phyloP scores from a whole-genome alignment of 2,329 filamentous ascomycete species.

The Penicillium sp. region DNA sequence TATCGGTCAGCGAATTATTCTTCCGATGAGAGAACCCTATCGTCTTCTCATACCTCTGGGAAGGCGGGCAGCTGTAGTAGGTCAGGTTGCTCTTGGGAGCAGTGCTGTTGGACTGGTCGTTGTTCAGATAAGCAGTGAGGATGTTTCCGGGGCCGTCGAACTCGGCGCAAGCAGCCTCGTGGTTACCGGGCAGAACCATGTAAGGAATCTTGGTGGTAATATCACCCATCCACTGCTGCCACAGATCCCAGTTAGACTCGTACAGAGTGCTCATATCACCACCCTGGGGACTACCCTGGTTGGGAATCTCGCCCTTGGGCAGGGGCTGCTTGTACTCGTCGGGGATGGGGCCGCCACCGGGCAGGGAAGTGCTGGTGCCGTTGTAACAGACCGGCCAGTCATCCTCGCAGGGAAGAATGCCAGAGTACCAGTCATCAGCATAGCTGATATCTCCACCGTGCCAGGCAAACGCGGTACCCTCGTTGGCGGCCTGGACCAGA shows the following conservation, averaged over 20 bases:
- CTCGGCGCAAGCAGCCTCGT: slow-evolving; percentile 53
- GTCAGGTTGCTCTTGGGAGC: slow-evolving; percentile 42
- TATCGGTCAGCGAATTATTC: neutral
- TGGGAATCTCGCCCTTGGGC: slow-evolving; percentile 48
- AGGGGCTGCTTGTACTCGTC: slow-evolving; percentile 49
- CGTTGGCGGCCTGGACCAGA: slow-evolving; percentile 43
- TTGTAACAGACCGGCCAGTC: slow-evolving; percentile 58
- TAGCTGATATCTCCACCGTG: slow-evolving; percentile 57
- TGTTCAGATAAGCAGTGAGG: slow-evolving; percentile 51
- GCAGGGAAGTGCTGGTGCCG: slow-evolving; percentile 47
- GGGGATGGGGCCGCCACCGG: slow-evolving; percentile 38
- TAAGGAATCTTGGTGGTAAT: slow-evolving; percentile 51
- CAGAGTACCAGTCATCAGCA: slow-evolving; percentile 55
- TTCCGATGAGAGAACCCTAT: neutral
- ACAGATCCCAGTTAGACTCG: slow-evolving; percentile 56
- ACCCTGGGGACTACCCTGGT: slow-evolving; percentile 51
- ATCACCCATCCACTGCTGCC: slow-evolving; percentile 53
- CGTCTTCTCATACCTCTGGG: slow-evolving; percentile 44
- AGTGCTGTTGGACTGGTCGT: slow-evolving; percentile 48
- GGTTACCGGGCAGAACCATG: slow-evolving; percentile 56
- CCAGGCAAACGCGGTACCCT: slow-evolving; percentile 55
- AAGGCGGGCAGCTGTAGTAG: slow-evolving; percentile 57
- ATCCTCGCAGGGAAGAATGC: slow-evolving; percentile 53
- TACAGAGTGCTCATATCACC: slow-evolving; percentile 55
- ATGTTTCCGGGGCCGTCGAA: slow-evolving; percentile 51